Evolutionary conservation across 345 rosid species (phyloP).

Genomic region (Microcos paniculata): DNA sequence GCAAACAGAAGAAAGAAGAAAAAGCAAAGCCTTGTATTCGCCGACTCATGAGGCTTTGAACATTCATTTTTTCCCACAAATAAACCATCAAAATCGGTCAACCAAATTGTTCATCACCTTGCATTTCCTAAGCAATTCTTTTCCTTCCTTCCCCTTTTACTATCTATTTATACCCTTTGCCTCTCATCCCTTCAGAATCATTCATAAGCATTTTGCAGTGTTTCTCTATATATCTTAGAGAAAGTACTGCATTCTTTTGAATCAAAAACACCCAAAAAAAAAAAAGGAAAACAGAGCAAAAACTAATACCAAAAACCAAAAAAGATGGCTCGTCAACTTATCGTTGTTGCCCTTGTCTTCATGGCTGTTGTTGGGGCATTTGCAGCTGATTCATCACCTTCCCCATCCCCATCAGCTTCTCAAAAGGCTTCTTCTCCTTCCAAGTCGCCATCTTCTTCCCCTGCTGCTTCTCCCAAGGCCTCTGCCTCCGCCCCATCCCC

Average conservation of each 20-base stretch:
- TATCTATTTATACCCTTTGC: background rate
- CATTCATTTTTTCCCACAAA: background rate
- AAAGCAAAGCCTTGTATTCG: background rate
- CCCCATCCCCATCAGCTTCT: conserved; percentile 24
- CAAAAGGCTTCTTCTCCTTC: conserved; percentile 29
- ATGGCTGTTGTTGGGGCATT: conserved; percentile 30
- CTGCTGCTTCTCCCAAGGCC: conserved; percentile 26
- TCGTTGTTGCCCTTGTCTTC: conserved; percentile 26
- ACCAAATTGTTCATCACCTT: background rate
- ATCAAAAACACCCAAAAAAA: background rate
- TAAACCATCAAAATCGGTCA: conserved; percentile 4
- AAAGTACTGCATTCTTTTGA: conserved; percentile 15
- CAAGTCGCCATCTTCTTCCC: conserved; percentile 23
- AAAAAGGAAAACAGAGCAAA: background rate
- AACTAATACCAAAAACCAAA: background rate
- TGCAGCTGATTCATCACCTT: conserved; percentile 33
- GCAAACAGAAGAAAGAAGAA: too few relatives aligned
- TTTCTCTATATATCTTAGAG: conserved; percentile 15
- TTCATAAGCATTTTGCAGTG: conserved; percentile 16
- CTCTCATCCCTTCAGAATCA: background rate
- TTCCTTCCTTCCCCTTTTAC: background rate
- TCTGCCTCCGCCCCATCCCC: conserved; percentile 16
- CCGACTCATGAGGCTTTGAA: background rate
- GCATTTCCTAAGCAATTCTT: background rate
- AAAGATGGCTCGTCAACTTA: conserved; percentile 33